These are phyloP conservation scores for Musa itinerans DNA, from an alignment of 176 grass and related monocot species.

Conservation along the genomic window DNA sequence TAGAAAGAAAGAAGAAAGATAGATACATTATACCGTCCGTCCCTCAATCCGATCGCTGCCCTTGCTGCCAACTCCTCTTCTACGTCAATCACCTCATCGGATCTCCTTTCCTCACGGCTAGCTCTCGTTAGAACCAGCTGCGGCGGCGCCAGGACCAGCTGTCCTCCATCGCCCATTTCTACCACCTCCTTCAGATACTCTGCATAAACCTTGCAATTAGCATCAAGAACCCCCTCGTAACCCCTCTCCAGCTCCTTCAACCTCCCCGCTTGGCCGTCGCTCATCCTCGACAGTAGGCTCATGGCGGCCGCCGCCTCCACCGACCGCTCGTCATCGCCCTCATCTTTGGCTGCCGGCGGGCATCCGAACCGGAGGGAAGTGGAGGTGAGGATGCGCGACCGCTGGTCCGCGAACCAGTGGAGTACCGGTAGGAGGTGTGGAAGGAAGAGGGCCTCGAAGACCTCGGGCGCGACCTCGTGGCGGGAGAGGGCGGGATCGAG, in stretches of 20 bases:
- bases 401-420: constrained; percentile 51
- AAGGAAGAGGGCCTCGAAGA: constrained; percentile 62
- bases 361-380: not conserved
- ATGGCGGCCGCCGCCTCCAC: constrained; percentile 37
- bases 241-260: constrained; percentile 41
- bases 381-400: constrained; percentile 23
- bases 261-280: constrained; percentile 45
- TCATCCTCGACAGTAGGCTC: constrained; percentile 56
- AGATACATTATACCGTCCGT: constrained; percentile 48
- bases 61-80: constrained; percentile 14
- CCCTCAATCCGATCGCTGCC: constrained; percentile 26
- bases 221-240: constrained; percentile 51
- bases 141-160: not conserved
- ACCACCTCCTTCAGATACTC: constrained; percentile 44
- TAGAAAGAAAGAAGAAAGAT: not conserved
- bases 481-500: constrained; percentile 51
- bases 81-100: constrained; percentile 17
- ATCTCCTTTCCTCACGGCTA: not conserved
- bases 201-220: constrained; percentile 45
- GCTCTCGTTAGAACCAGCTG: constrained; percentile 22
- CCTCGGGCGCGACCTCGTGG: constrained; percentile 39
- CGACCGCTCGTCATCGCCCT: constrained; percentile 19
- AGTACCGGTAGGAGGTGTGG: constrained; percentile 45
- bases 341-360: not conserved
- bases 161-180: constrained; percentile 15